These are phyloP conservation scores for Trichoderma polysporum DNA, from an alignment of 2,329 filamentous ascomycete species.

Conservation along the genomic window DNA sequence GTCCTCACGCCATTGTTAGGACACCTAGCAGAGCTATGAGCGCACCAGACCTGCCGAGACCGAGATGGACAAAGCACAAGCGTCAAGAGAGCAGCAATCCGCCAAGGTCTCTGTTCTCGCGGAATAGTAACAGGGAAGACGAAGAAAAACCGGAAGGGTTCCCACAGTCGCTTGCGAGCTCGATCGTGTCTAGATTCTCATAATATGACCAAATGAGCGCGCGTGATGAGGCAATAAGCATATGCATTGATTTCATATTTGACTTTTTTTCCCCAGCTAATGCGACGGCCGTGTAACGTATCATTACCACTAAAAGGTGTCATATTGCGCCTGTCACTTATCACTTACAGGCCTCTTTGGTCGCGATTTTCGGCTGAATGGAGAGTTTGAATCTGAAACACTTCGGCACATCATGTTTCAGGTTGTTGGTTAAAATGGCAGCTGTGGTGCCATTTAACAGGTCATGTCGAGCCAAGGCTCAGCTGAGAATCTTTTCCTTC, in stretches of 20 bases:
- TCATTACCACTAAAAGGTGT: not conserved
- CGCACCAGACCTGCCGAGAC: conserved; percentile 14
- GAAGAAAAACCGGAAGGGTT: conserved; percentile 8
- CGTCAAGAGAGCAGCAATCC: not conserved
- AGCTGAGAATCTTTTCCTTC: conserved; percentile 2
- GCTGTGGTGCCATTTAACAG: conserved; percentile 8
- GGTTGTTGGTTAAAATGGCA: not conserved
- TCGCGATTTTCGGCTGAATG: not conserved
- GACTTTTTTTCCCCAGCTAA: not conserved
- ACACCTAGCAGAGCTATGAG: conserved; percentile 19
- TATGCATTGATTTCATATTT: not conserved
- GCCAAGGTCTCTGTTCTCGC: conserved; percentile 16
- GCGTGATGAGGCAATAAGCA: not conserved
- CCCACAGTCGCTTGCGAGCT: conserved; percentile 13
- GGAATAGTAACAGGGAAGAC: conserved; percentile 12
- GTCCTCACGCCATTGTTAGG: conserved; percentile 43
- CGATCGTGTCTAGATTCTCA: conserved; percentile 8
- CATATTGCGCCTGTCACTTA: not conserved
- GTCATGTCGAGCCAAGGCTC: conserved; percentile 1
- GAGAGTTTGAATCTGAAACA: conserved; percentile 14
- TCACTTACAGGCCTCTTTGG: not conserved
- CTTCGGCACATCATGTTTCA: conserved; percentile 14
- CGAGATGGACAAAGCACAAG: conserved; percentile 7
- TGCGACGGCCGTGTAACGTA: not conserved
- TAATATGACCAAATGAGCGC: not conserved